These are phyloP conservation scores for Chlamydomonas sphaeroides DNA, from an alignment of 139 green algal genomes.

Conservation along the genomic window DNA sequence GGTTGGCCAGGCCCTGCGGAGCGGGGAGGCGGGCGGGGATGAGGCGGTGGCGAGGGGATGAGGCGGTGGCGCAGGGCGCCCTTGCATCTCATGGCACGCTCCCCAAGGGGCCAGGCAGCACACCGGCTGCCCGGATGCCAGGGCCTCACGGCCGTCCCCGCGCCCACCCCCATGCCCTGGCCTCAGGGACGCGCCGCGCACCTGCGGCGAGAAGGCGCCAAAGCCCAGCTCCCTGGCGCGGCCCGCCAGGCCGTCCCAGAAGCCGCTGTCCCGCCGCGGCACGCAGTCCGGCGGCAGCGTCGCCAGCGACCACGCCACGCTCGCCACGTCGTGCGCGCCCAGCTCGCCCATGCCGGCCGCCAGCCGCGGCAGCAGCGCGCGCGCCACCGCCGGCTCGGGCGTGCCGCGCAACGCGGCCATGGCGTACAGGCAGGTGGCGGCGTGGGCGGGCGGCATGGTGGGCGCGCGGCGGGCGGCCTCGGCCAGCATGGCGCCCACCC, in stretches of 20 bases:
- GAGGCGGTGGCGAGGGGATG: constrained; percentile 11
- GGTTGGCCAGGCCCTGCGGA: constrained; percentile 44
- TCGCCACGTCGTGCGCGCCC: no score
- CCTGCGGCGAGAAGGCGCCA: not conserved
- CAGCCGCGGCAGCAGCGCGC: not conserved
- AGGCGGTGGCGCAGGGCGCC: no score
- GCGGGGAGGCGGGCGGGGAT: not conserved
- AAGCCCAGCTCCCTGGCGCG: not conserved
- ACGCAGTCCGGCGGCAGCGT: no score
- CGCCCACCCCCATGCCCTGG: no score
- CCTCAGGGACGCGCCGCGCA: no score
- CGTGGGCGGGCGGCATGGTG: not conserved
- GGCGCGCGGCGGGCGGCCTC: not conserved
- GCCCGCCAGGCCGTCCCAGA: no score
- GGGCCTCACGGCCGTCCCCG: no score
- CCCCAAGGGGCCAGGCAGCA: no score
- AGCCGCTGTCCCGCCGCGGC: no score
- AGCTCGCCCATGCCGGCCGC: not conserved
- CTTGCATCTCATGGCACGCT: no score
- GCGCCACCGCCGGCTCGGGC: not conserved
- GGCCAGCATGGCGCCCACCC: not conserved
- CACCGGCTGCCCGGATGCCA: no score
- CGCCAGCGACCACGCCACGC: no score
- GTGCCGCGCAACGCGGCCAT: not conserved
- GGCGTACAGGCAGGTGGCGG: not conserved